These are phyloP conservation scores for Gentiana dahurica DNA, from an alignment of 257 asterid species.

Conservation along the genomic window DNA sequence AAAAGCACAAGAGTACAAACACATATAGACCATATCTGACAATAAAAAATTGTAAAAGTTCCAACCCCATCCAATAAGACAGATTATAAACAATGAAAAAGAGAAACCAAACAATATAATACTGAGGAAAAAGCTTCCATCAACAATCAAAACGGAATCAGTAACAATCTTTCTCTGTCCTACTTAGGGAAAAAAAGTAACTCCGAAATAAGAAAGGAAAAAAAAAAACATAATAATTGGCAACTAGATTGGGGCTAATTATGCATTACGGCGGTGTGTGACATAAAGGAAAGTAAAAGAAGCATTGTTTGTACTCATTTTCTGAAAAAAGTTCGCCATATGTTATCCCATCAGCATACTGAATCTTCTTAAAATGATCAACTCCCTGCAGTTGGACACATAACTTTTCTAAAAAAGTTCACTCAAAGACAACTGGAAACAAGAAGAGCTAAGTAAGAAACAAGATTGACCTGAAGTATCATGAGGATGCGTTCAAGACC, in stretches of 20 bases:
- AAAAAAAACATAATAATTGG: neutral
- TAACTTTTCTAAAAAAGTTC: constrained; percentile 13
- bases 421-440: constrained; percentile 7
- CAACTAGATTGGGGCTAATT: neutral
- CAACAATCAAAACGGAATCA: too few relatives aligned
- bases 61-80: too few relatives aligned
- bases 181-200: too few relatives aligned
- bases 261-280: neutral
- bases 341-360: constrained; percentile 91
- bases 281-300: neutral
- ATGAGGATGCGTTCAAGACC: constrained; percentile 97
- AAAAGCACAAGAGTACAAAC: too few relatives aligned
- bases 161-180: too few relatives aligned
- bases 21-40: too few relatives aligned
- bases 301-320: constrained; percentile 56
- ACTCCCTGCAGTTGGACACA: constrained; percentile 62
- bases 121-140: too few relatives aligned
- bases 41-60: too few relatives aligned
- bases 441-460: constrained; percentile 12
- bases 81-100: too few relatives aligned
- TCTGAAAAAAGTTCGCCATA: constrained; percentile 94
- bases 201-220: too few relatives aligned
- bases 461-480: constrained; percentile 81
- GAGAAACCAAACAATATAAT: too few relatives aligned
- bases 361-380: constrained; percentile 95